Percentiles rank a stretch among this genome's conserved stretches.
These are phyloP conservation scores for Thoreauomyces humboldtii DNA, from an alignment of 192 early-diverging fungal species.

Conservation along the genomic window DNA sequence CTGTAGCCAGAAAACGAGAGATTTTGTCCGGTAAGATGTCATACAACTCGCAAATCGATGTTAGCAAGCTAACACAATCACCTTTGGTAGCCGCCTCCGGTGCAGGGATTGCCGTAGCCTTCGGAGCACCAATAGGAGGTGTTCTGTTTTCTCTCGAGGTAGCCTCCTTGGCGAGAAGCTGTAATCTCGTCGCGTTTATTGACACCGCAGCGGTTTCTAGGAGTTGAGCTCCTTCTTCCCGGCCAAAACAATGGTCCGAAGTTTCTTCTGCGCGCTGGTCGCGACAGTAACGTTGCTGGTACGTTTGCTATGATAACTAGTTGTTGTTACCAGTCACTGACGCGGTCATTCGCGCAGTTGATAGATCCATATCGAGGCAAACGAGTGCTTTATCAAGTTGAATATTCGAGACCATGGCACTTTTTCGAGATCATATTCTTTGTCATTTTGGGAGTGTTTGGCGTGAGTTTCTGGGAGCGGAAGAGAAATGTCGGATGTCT, in stretches of 20 bases:
- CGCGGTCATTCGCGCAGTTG: constrained; percentile 69
- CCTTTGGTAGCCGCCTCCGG: constrained; percentile 81
- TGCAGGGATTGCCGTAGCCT: constrained; percentile 91
- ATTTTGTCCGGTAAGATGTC: constrained; percentile 65
- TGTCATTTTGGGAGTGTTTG: constrained; percentile 76
- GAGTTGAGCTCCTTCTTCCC: constrained; percentile 92
- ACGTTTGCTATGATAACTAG: constrained; percentile 17
- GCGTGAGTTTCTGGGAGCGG: constrained; percentile 46
- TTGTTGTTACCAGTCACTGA: background rate
- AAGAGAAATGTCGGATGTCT: background rate
- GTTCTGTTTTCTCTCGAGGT: constrained; percentile 65
- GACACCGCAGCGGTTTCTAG: too few species aligned
- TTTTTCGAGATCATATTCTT: constrained; percentile 89
- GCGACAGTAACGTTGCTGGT: constrained; percentile 82
- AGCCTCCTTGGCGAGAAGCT: background rate
- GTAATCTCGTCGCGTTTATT: too few species aligned
- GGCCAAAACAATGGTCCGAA: constrained; percentile 90
- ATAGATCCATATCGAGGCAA: constrained; percentile 55
- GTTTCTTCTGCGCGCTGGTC: constrained; percentile 90
- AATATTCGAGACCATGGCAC: constrained; percentile 87
- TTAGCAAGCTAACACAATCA: too few species aligned
- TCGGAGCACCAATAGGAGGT: constrained; percentile 90
- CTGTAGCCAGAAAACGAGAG: constrained; percentile 88
- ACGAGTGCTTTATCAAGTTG: constrained; percentile 67
- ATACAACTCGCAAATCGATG: too few species aligned